Evolutionary conservation across 2,329 filamentous ascomycete genomes (phyloP).

Genomic region (Fusarium sp.): DNA sequence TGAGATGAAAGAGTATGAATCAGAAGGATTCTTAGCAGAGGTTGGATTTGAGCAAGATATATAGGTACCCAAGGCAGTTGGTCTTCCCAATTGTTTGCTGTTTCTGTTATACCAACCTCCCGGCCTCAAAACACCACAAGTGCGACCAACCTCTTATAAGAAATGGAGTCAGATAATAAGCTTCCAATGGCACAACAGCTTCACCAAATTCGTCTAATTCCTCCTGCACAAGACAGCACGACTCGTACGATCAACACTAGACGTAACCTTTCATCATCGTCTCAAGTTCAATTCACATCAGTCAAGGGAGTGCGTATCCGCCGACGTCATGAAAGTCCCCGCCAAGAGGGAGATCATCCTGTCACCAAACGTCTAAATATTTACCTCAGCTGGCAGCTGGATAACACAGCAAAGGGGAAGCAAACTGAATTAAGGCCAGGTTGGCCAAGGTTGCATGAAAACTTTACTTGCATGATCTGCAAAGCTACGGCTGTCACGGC

Average conservation of each 20-base stretch:
- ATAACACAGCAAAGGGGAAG: background rate
- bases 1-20: conserved; percentile 13
- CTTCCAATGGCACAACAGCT: conserved; percentile 21
- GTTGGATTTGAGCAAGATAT: conserved; percentile 13
- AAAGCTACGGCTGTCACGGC: conserved; percentile 22
- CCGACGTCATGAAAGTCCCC: conserved; percentile 27
- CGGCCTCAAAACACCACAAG: background rate
- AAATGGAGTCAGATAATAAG: conserved; percentile 3
- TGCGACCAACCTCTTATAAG: conserved; percentile 36
- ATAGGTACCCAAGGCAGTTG: background rate
- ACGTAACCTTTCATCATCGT: conserved; percentile 8
- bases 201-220: background rate
- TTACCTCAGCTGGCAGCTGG: background rate
- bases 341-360: background rate
- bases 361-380: background rate
- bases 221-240: background rate
- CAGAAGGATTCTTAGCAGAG: conserved; percentile 16
- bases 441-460: background rate
- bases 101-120: conserved; percentile 32
- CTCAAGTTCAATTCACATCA: background rate
- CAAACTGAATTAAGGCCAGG: background rate
- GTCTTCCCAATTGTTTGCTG: background rate
- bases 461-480: conserved; percentile 9
- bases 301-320: background rate
- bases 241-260: conserved; percentile 3